Evolutionary conservation across 495 filamentous ascomycete genomes (phyloP).

Genomic region (Lasiosphaeria miniovina): DNA sequence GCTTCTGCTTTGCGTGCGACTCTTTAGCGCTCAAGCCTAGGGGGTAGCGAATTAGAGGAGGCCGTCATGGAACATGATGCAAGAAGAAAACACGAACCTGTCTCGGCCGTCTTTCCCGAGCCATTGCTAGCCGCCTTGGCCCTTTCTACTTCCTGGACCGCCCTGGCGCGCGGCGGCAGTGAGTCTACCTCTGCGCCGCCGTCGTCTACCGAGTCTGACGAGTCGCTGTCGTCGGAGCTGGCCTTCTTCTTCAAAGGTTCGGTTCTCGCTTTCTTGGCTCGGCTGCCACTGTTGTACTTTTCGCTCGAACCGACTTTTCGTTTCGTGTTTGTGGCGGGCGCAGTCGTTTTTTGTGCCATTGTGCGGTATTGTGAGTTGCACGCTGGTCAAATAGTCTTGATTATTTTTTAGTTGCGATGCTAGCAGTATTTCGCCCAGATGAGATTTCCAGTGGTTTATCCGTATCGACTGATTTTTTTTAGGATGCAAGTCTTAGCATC

Average conservation of each 20-base stretch:
- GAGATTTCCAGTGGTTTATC: conserved; percentile 9
- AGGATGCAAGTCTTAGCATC: conserved; percentile 3
- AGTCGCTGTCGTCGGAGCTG: conserved; percentile 31
- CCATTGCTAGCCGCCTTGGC: conserved; percentile 21
- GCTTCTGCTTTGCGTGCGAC: conserved; percentile 89
- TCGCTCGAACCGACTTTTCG: conserved; percentile 38
- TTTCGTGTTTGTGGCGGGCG: conserved; percentile 29
- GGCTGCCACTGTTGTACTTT: conserved; percentile 30
- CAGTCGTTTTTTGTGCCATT: conserved; percentile 27
- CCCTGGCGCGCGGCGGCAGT: conserved; percentile 17
- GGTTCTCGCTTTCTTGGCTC: conserved; percentile 48
- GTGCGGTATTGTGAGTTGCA: background rate
- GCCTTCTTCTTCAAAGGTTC: conserved; percentile 28
- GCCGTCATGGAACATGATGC: background rate
- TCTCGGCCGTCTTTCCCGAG: conserved; percentile 28
- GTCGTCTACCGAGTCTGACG: conserved; percentile 37
- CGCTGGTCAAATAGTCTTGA: background rate
- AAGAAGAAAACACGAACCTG: conserved; percentile 23
- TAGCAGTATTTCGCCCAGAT: background rate
- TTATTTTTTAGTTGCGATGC: background rate
- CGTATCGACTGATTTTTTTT: conserved; percentile 21
- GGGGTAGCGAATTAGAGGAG: conserved; percentile 4
- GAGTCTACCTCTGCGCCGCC: conserved; percentile 27
- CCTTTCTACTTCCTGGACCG: conserved; percentile 10
- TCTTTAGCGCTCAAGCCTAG: conserved; percentile 60